Conservation (phyloP, 371 early-diverging fungal genomes). For the Zychaea mexicana region DNA sequence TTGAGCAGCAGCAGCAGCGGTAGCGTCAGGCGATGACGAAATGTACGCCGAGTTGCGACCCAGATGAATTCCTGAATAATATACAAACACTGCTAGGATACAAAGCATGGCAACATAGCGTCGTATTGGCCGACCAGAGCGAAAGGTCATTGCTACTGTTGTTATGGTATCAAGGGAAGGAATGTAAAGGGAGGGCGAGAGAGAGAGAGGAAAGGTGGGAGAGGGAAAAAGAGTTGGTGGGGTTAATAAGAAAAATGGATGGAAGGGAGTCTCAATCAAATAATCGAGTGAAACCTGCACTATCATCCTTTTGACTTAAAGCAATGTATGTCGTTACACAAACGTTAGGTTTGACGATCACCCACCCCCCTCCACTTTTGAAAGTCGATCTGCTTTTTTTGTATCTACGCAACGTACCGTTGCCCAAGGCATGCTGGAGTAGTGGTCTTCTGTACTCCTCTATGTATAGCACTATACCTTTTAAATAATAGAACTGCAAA, state of each 20-base stretch:
- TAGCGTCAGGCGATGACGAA: background rate
- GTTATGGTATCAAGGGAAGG: slow-evolving; percentile 3
- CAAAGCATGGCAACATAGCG: slow-evolving; percentile 19
- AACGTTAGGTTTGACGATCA: too few relatives aligned
- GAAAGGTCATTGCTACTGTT: slow-evolving; percentile 17
- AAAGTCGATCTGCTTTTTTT: too few relatives aligned
- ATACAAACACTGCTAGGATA: slow-evolving; percentile 19
- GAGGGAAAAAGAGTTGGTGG: background rate
- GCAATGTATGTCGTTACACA: too few relatives aligned
- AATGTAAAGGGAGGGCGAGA: slow-evolving; percentile 9
- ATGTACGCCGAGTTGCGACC: slow-evolving; percentile 4
- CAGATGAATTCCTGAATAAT: slow-evolving; percentile 19
- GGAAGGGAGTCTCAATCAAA: background rate
- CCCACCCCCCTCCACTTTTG: too few relatives aligned
- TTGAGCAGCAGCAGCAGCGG: too few relatives aligned
- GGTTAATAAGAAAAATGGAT: background rate
- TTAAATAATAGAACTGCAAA: background rate
- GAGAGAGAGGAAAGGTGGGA: slow-evolving; percentile 8
- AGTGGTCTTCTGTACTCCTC: too few relatives aligned
- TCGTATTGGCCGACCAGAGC: slow-evolving; percentile 15
- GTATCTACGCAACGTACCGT: too few relatives aligned
- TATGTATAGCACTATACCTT: background rate
- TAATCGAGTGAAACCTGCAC: background rate
- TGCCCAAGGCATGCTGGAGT: too few relatives aligned
- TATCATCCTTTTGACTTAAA: too few relatives aligned